These are phyloP conservation scores for Zygnema circumcarinatum DNA, from an alignment of 139 green algal genomes.

Conservation along the genomic window DNA sequence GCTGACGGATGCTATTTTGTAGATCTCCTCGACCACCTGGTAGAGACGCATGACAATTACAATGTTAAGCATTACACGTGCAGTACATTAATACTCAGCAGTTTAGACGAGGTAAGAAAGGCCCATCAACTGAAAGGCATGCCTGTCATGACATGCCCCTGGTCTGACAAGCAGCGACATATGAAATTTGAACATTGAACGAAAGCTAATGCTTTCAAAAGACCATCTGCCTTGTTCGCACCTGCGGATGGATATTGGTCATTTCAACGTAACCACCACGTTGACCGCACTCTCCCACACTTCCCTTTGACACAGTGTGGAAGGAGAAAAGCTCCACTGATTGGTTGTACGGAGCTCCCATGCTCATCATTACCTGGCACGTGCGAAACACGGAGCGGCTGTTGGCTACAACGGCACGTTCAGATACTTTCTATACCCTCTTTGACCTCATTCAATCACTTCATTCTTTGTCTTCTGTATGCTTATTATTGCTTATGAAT, in stretches of 20 bases:
- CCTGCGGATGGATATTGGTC: conserved; percentile 74
- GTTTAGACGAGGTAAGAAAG: neutral
- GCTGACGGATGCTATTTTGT: conserved; percentile 91
- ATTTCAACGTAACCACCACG: conserved; percentile 92
- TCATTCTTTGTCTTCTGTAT: too few species aligned
- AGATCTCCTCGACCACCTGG: conserved; percentile 78
- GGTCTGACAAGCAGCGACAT: too few species aligned
- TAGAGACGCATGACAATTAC: conserved; percentile 6
- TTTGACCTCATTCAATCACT: too few species aligned
- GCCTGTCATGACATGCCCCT: too few species aligned
- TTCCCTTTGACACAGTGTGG: conserved; percentile 90
- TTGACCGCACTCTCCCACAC: conserved; percentile 85
- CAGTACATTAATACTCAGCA: neutral
- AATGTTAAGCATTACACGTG: neutral
- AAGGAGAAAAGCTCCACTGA: conserved; percentile 76
- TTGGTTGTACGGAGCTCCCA: conserved; percentile 46
- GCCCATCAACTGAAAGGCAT: neutral
- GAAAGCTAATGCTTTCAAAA: too few species aligned
- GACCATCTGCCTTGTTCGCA: too few species aligned
- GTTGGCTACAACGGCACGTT: neutral
- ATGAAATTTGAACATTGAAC: too few species aligned
- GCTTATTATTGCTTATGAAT: too few species aligned
- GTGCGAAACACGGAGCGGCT: neutral
- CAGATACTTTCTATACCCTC: too few species aligned
- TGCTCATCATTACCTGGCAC: conserved; percentile 42